Evolutionary conservation across 371 early-diverging fungal species (phyloP).

Genomic region (Apophysomyces sp.): DNA sequence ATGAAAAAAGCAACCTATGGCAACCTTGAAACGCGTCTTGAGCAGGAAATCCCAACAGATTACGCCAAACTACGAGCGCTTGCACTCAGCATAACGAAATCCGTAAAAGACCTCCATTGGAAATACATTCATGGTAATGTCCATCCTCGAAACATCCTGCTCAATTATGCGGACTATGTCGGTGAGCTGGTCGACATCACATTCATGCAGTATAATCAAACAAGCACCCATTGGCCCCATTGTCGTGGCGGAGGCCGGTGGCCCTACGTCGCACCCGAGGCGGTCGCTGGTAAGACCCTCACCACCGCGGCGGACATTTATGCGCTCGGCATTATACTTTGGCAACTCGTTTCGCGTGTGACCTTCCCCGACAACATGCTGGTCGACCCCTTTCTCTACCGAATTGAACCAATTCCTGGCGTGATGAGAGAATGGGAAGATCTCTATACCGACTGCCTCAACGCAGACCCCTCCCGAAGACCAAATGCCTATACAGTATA

Average conservation of each 20-base stretch:
- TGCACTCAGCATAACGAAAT: slow-evolving; percentile 41
- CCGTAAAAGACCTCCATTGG: slow-evolving; percentile 45
- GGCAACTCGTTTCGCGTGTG: slow-evolving; percentile 45
- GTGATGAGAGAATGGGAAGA: slow-evolving; percentile 39
- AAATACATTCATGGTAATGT: slow-evolving; percentile 45
- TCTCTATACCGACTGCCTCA: slow-evolving; percentile 36
- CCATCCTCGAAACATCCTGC: slow-evolving; percentile 41
- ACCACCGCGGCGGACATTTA: slow-evolving; percentile 35
- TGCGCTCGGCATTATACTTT: slow-evolving; percentile 41
- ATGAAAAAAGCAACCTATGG: slow-evolving; percentile 42
- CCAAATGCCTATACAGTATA: slow-evolving; percentile 40
- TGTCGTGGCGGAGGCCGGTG: slow-evolving; percentile 27
- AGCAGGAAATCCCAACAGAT: slow-evolving; percentile 24
- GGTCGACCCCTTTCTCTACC: slow-evolving; percentile 27
- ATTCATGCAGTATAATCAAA: slow-evolving; percentile 33
- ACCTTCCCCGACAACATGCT: slow-evolving; percentile 32
- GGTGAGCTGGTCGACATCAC: slow-evolving; percentile 43
- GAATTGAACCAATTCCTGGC: slow-evolving; percentile 36
- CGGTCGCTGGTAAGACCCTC: slow-evolving; percentile 16
- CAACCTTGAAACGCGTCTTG: slow-evolving; percentile 32
- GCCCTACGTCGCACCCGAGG: slow-evolving; percentile 47
- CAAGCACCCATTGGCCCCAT: slow-evolving; percentile 6
- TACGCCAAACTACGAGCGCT: slow-evolving; percentile 33
- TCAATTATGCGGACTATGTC: slow-evolving; percentile 37
- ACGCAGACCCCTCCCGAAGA: slow-evolving; percentile 32